phyloP scores from a whole-genome alignment of 1,284 basidiomycete species.

The Ceraceosorus guamensis region DNA sequence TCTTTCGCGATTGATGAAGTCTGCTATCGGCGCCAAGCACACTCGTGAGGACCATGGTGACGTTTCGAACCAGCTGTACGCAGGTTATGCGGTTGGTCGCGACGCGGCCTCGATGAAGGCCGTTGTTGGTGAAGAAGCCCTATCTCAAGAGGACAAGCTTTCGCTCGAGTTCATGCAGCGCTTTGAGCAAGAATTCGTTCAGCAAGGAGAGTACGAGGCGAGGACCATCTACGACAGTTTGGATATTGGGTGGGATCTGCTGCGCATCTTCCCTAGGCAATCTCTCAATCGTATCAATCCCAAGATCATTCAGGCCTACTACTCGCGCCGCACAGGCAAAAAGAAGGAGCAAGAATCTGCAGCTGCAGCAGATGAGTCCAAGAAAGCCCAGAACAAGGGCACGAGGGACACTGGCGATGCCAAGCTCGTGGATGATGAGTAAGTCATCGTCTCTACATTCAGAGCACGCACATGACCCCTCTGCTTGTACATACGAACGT shows the following conservation, averaged over 20 bases:
- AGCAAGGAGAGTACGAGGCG: constrained; percentile 80
- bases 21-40: constrained; percentile 92
- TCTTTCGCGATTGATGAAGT: constrained; percentile 95
- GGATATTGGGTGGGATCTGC: constrained; percentile 90
- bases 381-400: constrained; percentile 19
- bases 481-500: too few relatives aligned
- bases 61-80: constrained; percentile 61
- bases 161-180: constrained; percentile 45
- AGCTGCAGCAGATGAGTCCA: constrained; percentile 12
- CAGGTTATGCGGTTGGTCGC: constrained; percentile 57
- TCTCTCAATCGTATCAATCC: constrained; percentile 70
- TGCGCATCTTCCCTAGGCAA: constrained; percentile 98
- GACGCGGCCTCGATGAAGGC: constrained; percentile 99
- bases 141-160: constrained; percentile 71
- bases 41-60: constrained; percentile 98
- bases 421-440: constrained; percentile 15
- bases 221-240: constrained; percentile 90
- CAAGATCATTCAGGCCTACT: constrained; percentile 47
- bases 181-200: constrained; percentile 45
- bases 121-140: constrained; percentile 95
- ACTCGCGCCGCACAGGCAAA: constrained; percentile 28
- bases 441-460: not conserved
- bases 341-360: constrained; percentile 14
- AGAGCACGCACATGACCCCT: too few relatives aligned
- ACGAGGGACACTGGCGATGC: constrained; percentile 14